Conservation (phyloP, 805 yeast genomes). For the Blastobotrys mokoenaii region DNA sequence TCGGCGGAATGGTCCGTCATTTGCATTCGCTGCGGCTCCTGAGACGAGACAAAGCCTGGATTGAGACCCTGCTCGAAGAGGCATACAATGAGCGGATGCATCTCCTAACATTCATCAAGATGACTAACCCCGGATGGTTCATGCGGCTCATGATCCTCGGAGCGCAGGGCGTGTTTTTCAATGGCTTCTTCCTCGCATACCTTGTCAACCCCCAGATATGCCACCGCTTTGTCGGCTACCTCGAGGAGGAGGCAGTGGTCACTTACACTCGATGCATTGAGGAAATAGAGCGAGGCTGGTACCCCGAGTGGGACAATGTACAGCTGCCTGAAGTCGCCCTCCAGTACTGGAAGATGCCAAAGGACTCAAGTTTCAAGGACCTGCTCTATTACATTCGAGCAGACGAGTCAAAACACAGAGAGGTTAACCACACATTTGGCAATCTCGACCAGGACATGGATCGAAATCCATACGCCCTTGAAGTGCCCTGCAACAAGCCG, state of each 20-base stretch:
- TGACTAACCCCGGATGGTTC: slow-evolving; percentile 54
- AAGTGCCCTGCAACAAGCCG: slow-evolving; percentile 27
- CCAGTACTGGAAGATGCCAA: slow-evolving; percentile 53
- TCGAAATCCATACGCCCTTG: slow-evolving; percentile 60
- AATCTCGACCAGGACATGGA: slow-evolving; percentile 46
- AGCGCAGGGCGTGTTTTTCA: slow-evolving; percentile 67
- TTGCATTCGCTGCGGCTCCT: slow-evolving; percentile 54
- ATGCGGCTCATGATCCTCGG: slow-evolving; percentile 45
- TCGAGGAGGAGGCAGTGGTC: slow-evolving; percentile 68
- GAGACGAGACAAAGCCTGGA: slow-evolving; percentile 64
- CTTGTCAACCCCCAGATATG: slow-evolving; percentile 53
- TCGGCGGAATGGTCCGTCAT: slow-evolving; percentile 65
- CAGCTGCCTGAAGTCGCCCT: slow-evolving; percentile 42
- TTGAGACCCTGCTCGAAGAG: slow-evolving; percentile 64
- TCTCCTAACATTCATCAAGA: slow-evolving; percentile 54
- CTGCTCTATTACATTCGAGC: slow-evolving; percentile 57
- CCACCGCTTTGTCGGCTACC: slow-evolving; percentile 68
- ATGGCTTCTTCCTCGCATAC: slow-evolving; percentile 53
- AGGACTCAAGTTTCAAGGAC: slow-evolving; percentile 47
- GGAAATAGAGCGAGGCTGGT: slow-evolving; percentile 42
- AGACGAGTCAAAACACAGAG: slow-evolving; percentile 73
- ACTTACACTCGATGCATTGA: slow-evolving; percentile 57
- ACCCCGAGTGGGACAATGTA: slow-evolving; percentile 38
- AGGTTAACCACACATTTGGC: slow-evolving; percentile 70
- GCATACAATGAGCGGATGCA: slow-evolving; percentile 78